Base-by-base conservation (phyloP, 2,329 filamentous ascomycete species). In the Botrytis fabae region DNA sequence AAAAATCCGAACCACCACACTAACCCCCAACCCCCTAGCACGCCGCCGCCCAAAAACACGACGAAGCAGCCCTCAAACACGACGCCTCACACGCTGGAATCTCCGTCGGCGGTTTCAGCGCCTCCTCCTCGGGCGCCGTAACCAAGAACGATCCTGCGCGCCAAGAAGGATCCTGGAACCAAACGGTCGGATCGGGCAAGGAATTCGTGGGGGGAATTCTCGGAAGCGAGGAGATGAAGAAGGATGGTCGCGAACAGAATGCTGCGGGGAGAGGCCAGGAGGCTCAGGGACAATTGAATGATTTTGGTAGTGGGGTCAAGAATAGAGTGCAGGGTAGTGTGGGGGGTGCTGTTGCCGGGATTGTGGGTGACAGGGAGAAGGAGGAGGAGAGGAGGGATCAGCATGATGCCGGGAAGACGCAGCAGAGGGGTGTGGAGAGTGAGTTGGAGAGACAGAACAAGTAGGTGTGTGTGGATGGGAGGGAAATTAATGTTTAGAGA, bases 101-200 rank as follows among this genome's bases (percentile, higher is more conserved):
- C 76, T 95, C 94, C 82, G 81, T 92, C n/a, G 94, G 92, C 7
- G 90, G 92, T 74, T 85, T 91, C 81, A 89, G 91, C 38, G 86
- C 93, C 73, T 91, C 91, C 18, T 85, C 90, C 69, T 88, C 89
- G 0, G 93, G 93, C 65, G 91, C 90, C 51, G 85, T 92, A 66
- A 87, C 91, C 75, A 86, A 88, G 77, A 93, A 97, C 82, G 86
- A 93, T 82, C 85, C 90, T 18, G 86, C 95, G 81, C 93, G 94
- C 76, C 84, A 86, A 35, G 81, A 88, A 28, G 95, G 95, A 61
- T 86, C 87, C 28, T 97, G 92, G 90, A 93, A 97, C 85, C 95
- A 98, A 84, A 97, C 94, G 8, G 80, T 95, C n/a, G 95, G 95
- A 70, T 89, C 92, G 1, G 91, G 91, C 61, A 98, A 98, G 85